A percentile compares a stretch with the other conserved stretches of the same genome.
phyloP scores from a whole-genome alignment of 2,329 filamentous ascomycete species.

The Aureobasidium sp. region DNA sequence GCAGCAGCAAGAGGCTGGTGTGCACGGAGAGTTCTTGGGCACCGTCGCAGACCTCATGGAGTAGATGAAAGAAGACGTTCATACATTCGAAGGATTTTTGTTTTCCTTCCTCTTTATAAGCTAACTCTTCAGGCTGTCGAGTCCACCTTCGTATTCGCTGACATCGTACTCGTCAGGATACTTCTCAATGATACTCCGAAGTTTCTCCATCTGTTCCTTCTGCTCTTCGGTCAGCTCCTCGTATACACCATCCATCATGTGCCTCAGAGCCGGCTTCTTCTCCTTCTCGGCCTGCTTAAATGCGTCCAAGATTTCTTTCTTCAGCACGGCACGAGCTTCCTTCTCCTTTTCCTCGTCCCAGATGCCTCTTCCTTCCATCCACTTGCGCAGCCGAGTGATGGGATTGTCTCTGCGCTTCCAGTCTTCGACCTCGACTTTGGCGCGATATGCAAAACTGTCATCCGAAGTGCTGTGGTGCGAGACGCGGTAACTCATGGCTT shows the following conservation, averaged over 20 bases:
- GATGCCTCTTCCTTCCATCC: constrained; percentile 72
- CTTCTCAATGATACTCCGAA: constrained; percentile 69
- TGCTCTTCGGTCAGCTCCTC: constrained; percentile 77
- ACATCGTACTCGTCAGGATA: constrained; percentile 94
- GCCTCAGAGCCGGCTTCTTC: constrained; percentile 65
- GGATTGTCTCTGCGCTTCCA: constrained; percentile 90
- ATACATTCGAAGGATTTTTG: neutral
- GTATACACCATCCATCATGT: constrained; percentile 84
- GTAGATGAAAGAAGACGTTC: neutral
- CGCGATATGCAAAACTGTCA: constrained; percentile 93
- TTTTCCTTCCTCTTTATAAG: neutral
- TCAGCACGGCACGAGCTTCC: constrained; percentile 55
- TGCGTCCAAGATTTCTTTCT: constrained; percentile 72
- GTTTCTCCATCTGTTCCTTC: constrained; percentile 64
- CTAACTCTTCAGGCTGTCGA: constrained; percentile 49
- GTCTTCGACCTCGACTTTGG: constrained; percentile 85
- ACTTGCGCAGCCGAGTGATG: constrained; percentile 78
- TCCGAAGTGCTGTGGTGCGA: constrained; percentile 96
- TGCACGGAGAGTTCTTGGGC: constrained; percentile 61
- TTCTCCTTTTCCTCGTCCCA: constrained; percentile 85
- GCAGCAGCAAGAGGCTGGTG: constrained; percentile 40
- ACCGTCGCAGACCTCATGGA: constrained; percentile 38
- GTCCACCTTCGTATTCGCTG: constrained; percentile 65
- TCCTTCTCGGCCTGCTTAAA: constrained; percentile 78
- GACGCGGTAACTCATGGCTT: constrained; percentile 97